Conservation (phyloP, 305 asterid species). For the Fraxinus dipetala region DNA sequence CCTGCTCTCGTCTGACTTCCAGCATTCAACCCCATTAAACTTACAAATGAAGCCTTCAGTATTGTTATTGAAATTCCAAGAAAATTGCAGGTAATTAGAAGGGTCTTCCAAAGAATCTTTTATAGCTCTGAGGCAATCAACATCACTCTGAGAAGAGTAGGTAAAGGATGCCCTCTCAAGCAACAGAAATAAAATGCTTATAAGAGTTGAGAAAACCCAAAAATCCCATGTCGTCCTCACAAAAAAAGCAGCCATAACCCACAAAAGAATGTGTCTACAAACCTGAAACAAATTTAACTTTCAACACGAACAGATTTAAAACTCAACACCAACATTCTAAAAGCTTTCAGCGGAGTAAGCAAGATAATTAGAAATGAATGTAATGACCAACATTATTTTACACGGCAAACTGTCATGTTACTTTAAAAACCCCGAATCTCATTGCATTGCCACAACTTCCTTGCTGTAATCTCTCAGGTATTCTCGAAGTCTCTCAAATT, state of each 20-base stretch:
- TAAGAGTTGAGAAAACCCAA: constrained; percentile 20
- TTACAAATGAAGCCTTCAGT: constrained; percentile 48
- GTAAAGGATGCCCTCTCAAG: constrained; percentile 15
- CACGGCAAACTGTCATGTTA: background rate
- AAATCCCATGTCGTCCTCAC: constrained; percentile 15
- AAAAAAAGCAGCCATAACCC: constrained; percentile 21
- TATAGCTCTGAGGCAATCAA: constrained; percentile 52
- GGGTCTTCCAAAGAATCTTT: constrained; percentile 49
- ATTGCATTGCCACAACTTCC: background rate
- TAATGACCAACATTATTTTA: background rate
- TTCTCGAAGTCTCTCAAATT: background rate
- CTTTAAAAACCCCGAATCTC: background rate
- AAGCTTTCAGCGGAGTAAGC: background rate
- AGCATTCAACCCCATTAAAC: constrained; percentile 59
- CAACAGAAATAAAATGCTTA: constrained; percentile 23
- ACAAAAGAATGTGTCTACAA: background rate
- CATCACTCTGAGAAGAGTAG: constrained; percentile 38
- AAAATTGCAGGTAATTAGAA: too few species aligned
- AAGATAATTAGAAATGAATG: background rate
- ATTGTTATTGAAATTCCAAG: background rate
- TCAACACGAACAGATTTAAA: background rate
- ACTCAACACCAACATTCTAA: background rate
- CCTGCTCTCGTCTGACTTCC: constrained; percentile 36
- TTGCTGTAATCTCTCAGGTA: background rate
- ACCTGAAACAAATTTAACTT: background rate